Conservation (phyloP, 805 yeast species). For the Candida sphagnicola region DNA sequence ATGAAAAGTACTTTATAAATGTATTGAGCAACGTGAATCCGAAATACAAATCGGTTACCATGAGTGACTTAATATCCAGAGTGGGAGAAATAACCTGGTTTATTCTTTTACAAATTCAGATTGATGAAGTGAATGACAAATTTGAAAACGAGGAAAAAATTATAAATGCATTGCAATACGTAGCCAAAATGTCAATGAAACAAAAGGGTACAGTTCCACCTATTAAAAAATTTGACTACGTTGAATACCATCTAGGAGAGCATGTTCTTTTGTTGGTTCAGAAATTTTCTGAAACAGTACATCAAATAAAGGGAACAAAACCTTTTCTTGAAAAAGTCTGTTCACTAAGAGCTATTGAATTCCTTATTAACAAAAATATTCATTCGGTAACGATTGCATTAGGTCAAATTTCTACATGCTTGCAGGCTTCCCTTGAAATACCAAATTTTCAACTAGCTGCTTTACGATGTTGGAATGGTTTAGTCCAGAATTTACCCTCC, state of each 20-base stretch:
- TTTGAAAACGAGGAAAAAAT: slow-evolving; percentile 32
- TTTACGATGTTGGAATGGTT: slow-evolving; percentile 61
- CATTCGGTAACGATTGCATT: slow-evolving; percentile 52
- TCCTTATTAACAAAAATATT: slow-evolving; percentile 55
- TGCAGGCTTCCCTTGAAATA: slow-evolving; percentile 73
- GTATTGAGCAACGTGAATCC: slow-evolving; percentile 53
- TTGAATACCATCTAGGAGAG: slow-evolving; percentile 40
- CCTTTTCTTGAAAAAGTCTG: slow-evolving; percentile 69
- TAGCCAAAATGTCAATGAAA: slow-evolving; percentile 25
- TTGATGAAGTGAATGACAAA: slow-evolving; percentile 23
- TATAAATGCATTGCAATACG: slow-evolving; percentile 39
- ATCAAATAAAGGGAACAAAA: slow-evolving; percentile 65
- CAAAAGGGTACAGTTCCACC: slow-evolving; percentile 10
- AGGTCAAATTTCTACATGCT: slow-evolving; percentile 82
- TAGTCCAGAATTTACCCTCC: slow-evolving; percentile 55
- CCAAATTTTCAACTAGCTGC: slow-evolving; percentile 57
- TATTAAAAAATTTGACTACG: slow-evolving; percentile 16
- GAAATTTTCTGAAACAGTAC: slow-evolving; percentile 72
- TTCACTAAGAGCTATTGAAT: slow-evolving; percentile 70
- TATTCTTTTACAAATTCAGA: slow-evolving; percentile 28
- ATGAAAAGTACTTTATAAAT: slow-evolving; percentile 46
- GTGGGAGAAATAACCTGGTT: slow-evolving; percentile 39
- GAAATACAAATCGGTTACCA: slow-evolving; percentile 30
- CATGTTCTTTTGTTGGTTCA: slow-evolving; percentile 74
- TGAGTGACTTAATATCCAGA: slow-evolving; percentile 32